Evolutionary conservation across 768 basidiomycete genomes (phyloP).

Genomic region (Hygrocybe coccinea): DNA sequence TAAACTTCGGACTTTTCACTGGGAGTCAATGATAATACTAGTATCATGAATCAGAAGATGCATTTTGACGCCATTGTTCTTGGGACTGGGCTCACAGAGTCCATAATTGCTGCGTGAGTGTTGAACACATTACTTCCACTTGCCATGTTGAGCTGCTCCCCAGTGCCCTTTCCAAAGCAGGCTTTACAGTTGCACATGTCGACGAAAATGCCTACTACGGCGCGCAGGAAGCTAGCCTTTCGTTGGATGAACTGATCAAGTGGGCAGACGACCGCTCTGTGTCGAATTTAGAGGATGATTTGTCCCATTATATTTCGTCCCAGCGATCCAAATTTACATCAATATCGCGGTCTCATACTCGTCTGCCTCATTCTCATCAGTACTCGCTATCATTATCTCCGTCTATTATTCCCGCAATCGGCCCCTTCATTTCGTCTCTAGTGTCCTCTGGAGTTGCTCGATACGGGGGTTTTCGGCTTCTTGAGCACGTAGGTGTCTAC

Average conservation of each 20-base stretch:
- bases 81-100: slow-evolving; percentile 80
- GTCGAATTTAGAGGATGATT: slow-evolving; percentile 9
- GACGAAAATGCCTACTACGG: slow-evolving; percentile 87
- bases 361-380: slow-evolving; percentile 58
- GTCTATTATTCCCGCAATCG: slow-evolving; percentile 71
- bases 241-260: slow-evolving; percentile 68
- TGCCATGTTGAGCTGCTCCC: slow-evolving; percentile 11
- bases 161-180: slow-evolving; percentile 86
- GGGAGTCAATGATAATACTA: too few relatives aligned
- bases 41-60: slow-evolving; percentile 31
- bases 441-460: slow-evolving; percentile 79
- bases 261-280: slow-evolving; percentile 52
- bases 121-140: slow-evolving; percentile 2
- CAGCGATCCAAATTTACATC: slow-evolving; percentile 32
- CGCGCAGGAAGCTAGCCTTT: slow-evolving; percentile 72
- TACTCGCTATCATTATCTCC: slow-evolving; percentile 88
- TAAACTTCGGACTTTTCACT: not conserved
- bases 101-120: slow-evolving; percentile 84
- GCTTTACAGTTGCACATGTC: slow-evolving; percentile 82
- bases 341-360: slow-evolving; percentile 38
- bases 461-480: slow-evolving; percentile 85
- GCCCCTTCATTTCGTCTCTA: slow-evolving; percentile 73
- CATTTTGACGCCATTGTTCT: slow-evolving; percentile 64
- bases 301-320: slow-evolving; percentile 1
- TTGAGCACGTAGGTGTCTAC: slow-evolving; percentile 66